A percentile compares a stretch with the other conserved stretches of the same genome.
phyloP scores from a whole-genome alignment of 257 asterid genomes.

The Scutellaria baicalensis region DNA sequence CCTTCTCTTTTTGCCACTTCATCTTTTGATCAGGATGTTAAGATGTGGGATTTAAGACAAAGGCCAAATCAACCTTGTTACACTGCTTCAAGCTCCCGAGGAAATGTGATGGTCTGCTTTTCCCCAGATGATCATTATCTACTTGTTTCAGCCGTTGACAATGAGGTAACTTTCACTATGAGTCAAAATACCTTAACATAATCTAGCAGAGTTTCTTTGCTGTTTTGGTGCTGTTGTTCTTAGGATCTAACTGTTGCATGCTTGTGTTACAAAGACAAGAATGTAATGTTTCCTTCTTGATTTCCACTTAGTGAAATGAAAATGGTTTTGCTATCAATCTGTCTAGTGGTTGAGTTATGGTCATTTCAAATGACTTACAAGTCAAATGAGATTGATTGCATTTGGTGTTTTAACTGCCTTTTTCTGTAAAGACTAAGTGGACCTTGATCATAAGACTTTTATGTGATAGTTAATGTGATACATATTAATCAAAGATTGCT shows the following conservation, averaged over 20 bases:
- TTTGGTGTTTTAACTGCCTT: not conserved
- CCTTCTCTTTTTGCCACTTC: conserved; percentile 88
- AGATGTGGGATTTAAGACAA: conserved; percentile 92
- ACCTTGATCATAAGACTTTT: not conserved
- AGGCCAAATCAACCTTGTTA: conserved; percentile 73
- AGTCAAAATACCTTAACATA: not conserved
- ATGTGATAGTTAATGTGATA: not conserved
- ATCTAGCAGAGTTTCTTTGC: not conserved
- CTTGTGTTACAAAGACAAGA: not conserved
- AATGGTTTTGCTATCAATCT: not conserved
- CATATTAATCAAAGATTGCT: not conserved
- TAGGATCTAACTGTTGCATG: conserved; percentile 1
- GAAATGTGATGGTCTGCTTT: conserved; percentile 95
- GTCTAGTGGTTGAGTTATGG: not conserved
- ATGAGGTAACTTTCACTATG: conserved; percentile 54
- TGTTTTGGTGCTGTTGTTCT: conserved; percentile 3
- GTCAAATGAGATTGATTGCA: not conserved
- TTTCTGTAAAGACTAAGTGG: not conserved
- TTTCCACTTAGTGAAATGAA: not conserved
- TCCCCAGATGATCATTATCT: conserved; percentile 92
- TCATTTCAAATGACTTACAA: not conserved
- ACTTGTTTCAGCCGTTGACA: conserved; percentile 93
- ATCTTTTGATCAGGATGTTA: conserved; percentile 82
- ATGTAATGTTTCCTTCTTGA: not conserved
- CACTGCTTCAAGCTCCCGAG: conserved; percentile 73